phyloP scores from a whole-genome alignment of 768 basidiomycete species.

The Pleurotus tuoliensis region DNA sequence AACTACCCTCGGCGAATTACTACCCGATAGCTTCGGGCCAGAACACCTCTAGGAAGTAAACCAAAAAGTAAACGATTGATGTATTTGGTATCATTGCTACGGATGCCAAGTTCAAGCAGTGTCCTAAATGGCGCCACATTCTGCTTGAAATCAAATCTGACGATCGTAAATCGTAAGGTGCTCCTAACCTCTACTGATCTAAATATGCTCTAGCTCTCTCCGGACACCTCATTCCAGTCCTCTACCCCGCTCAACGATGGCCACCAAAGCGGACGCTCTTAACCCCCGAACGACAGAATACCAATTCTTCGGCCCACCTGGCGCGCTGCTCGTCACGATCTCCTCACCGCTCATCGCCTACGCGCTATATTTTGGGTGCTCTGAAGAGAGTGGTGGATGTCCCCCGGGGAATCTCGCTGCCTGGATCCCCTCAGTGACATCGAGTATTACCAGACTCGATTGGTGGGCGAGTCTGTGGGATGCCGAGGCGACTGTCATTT shows the following conservation, averaged over 20 bases:
- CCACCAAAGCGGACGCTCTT: slow-evolving; percentile 19
- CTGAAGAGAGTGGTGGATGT: slow-evolving; percentile 67
- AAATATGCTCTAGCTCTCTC: no score
- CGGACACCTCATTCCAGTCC: no score
- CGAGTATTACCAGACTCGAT: slow-evolving; percentile 36
- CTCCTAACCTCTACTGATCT: no score
- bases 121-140: no score
- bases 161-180: no score
- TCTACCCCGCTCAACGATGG: no score
- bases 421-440: slow-evolving; percentile 36
- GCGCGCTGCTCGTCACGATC: slow-evolving; percentile 65
- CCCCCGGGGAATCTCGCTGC: slow-evolving; percentile 41
- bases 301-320: slow-evolving; percentile 81
- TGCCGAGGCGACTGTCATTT: slow-evolving; percentile 68
- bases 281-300: slow-evolving; percentile 69
- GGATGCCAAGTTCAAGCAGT: no score
- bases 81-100: no score
- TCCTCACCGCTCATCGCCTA: slow-evolving; percentile 70
- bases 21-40: slow-evolving; percentile 89
- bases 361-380: slow-evolving; percentile 71
- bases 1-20: slow-evolving; percentile 66
- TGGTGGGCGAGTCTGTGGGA: slow-evolving; percentile 86
- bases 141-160: no score
- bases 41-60: slow-evolving; percentile 52
- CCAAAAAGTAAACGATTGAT: background rate